phyloP scores from a whole-genome alignment of 73 alveolate species.

The Strombidium stylifer region DNA sequence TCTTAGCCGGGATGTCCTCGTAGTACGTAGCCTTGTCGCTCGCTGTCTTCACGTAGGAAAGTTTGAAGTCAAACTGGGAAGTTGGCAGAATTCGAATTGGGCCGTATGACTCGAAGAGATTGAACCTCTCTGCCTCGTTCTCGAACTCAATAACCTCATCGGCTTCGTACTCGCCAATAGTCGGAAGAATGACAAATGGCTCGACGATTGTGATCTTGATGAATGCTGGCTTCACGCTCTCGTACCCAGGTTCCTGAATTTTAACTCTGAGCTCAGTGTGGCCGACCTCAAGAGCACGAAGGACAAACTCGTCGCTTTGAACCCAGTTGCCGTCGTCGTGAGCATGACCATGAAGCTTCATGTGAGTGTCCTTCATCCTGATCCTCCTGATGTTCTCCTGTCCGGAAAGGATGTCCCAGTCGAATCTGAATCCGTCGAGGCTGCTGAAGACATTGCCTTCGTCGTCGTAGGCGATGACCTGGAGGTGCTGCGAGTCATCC shows the following conservation, averaged over 20 bases:
- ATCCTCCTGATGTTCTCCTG: conserved; percentile 66
- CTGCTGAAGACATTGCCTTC: conserved; percentile 83
- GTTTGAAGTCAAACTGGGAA: conserved; percentile 61
- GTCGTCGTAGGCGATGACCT: conserved; percentile 82
- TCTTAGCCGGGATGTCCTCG: conserved; percentile 1
- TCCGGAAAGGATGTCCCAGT: conserved; percentile 81
- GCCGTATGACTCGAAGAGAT: conserved; percentile 61
- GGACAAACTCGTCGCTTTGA: conserved; percentile 67
- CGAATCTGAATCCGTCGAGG: conserved; percentile 84
- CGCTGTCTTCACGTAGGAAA: conserved; percentile 35
- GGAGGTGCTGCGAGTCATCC: conserved; percentile 74
- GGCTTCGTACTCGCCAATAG: no score
- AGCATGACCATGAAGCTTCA: conserved; percentile 50
- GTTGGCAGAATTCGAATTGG: conserved; percentile 65
- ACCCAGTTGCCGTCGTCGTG: conserved; percentile 68
- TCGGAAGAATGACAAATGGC: conserved; percentile 58
- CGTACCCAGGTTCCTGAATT: conserved; percentile 74
- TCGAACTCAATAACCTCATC: no score
- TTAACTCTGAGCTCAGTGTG: conserved; percentile 59
- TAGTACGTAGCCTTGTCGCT: conserved; percentile 15
- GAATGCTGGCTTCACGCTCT: conserved; percentile 27
- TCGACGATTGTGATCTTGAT: conserved; percentile 34
- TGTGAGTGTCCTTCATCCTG: conserved; percentile 68
- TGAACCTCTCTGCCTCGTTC: conserved; percentile 82
- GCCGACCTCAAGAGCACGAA: conserved; percentile 87